Conservation (phyloP, 2,329 filamentous ascomycete species). For the Cladosporium sp. region DNA sequence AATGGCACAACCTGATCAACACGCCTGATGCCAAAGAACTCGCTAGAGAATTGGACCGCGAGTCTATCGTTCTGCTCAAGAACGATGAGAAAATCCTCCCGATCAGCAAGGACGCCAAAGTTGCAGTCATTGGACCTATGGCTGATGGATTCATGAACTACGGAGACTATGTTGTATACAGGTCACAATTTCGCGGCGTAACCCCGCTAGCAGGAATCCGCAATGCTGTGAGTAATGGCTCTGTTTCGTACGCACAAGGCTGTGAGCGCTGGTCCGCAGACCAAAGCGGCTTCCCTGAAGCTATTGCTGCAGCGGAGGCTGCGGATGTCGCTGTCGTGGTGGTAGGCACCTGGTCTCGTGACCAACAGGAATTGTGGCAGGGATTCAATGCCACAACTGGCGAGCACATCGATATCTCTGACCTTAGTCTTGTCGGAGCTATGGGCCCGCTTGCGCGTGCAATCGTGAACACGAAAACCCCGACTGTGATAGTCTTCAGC, state of each 20-base stretch:
- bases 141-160: slow-evolving; percentile 58
- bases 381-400: slow-evolving; percentile 70
- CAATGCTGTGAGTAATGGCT: slow-evolving; percentile 53
- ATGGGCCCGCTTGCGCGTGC: slow-evolving; percentile 55
- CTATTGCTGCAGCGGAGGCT: slow-evolving; percentile 59
- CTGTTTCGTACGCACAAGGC: slow-evolving; percentile 63
- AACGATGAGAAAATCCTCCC: slow-evolving; percentile 52
- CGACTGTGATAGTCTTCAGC: slow-evolving; percentile 55
- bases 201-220: slow-evolving; percentile 37
- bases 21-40: slow-evolving; percentile 28
- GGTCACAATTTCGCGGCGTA: slow-evolving; percentile 30
- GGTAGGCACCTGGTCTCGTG: slow-evolving; percentile 71
- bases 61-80: slow-evolving; percentile 50
- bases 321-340: slow-evolving; percentile 70
- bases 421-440: slow-evolving; percentile 49
- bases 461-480: slow-evolving; percentile 61
- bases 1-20: slow-evolving; percentile 27
- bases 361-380: slow-evolving; percentile 67
- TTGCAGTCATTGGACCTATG: slow-evolving; percentile 74
- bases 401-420: slow-evolving; percentile 65
- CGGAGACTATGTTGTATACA: slow-evolving; percentile 32
- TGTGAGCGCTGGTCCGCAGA: slow-evolving; percentile 70
- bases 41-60: slow-evolving; percentile 25
- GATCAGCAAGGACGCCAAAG: slow-evolving; percentile 56
- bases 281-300: slow-evolving; percentile 63